Conservation (phyloP, 257 asterid genomes). For the Ilex asprella region DNA sequence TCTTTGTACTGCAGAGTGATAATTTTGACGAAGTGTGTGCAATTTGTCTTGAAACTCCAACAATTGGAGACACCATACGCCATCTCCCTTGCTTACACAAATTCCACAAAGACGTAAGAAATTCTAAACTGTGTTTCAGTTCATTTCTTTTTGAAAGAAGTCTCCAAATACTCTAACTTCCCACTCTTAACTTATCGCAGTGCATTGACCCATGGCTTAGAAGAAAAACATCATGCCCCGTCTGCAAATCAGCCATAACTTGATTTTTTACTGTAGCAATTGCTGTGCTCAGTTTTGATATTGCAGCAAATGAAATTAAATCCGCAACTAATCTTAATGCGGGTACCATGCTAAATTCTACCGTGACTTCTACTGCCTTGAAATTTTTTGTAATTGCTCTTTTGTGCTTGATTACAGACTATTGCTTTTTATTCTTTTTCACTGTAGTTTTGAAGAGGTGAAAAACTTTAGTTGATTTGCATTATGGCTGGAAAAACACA, state of each 20-base stretch:
- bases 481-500: too few relatives aligned
- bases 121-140: neutral
- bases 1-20: conserved; percentile 44
- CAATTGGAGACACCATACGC: conserved; percentile 64
- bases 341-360: neutral
- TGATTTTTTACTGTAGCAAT: conserved; percentile 12
- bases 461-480: too few relatives aligned
- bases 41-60: conserved; percentile 81
- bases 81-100: conserved; percentile 97
- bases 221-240: conserved; percentile 74
- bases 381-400: too few relatives aligned
- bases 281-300: neutral
- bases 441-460: too few relatives aligned
- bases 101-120: conserved; percentile 80
- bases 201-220: conserved; percentile 96
- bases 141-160: neutral
- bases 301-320: neutral
- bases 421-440: too few relatives aligned
- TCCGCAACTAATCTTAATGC: neutral
- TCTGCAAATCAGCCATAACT: conserved; percentile 78
- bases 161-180: conserved; percentile 5
- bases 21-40: conserved; percentile 73
- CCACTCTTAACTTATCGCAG: conserved; percentile 30
- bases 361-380: too few relatives aligned
- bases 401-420: too few relatives aligned